Base-by-base conservation (phyloP, 1,284 basidiomycete genomes). In the Heliocybe sulcata region DNA sequence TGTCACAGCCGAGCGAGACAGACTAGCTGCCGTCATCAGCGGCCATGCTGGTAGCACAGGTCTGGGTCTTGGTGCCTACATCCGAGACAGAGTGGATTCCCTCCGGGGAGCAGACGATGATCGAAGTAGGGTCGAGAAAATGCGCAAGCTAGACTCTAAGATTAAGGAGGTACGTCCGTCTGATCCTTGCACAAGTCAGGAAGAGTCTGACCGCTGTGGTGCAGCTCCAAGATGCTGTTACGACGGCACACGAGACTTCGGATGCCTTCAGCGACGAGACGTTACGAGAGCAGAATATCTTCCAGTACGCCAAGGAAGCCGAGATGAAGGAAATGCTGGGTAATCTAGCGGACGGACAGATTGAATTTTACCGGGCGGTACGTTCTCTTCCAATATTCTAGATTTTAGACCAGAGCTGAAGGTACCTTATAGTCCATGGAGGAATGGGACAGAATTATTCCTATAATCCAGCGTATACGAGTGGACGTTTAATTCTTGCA, bases 311-410 rank as follows among this genome's bases (percentile, higher is more conserved):
- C 4, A 98, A 98, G 69, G 87, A 93, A 65, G 81, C 86, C 50
- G 96, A 99, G 75, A 91, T 98, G 91, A 97, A 96, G 72, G 92
- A 95, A 65, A 85, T 98, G 77, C 69, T 99, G 10, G 82, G 82
- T 4, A 86, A 87, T 56, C 83, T 97, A 58, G 93, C 92, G 9
- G 91, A 98, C 60, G 95, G 94, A 1, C 90, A 99, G 69, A 93
- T 98, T 59, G 92, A 94, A 65, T 92, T 97, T 72, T 93, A 96
- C 67, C 88, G 90, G 71, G 80, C 87, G 61, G 90, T 90, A 67
- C 55, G 82, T 73, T 19, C 48, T 19, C 33, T 23, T n/a, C 51
- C 38, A 49, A 59, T 56, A n/a, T 50, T 35, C 23, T 20, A 55
- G 55, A 45, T 50, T 52, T 47, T 2, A 29, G 23, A 14, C 20